phyloP scores from a whole-genome alignment of 768 basidiomycete species.

The Polyporus arcularius region DNA sequence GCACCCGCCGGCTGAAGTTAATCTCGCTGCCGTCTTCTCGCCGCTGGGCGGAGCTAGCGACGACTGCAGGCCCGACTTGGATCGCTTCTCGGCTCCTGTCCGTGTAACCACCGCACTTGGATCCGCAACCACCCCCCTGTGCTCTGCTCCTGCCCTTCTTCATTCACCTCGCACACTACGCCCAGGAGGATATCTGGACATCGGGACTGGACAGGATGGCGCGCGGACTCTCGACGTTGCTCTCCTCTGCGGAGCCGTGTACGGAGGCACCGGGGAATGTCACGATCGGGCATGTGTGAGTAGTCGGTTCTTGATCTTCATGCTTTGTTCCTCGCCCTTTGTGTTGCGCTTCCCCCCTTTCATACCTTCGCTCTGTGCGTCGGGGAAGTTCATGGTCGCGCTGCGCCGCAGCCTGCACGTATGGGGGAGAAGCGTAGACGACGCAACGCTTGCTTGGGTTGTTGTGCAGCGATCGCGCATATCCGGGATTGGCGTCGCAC shows the following conservation, averaged over 20 bases:
- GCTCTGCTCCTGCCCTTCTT: not conserved
- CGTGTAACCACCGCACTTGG: not conserved
- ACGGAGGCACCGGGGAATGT: conserved; percentile 34
- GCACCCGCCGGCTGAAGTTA: conserved; percentile 1
- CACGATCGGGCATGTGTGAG: conserved; percentile 64
- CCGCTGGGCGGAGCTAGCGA: not conserved
- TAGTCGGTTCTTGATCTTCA: not conserved
- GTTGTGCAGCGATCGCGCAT: not conserved
- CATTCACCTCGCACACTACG: not conserved
- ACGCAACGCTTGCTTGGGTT: not conserved
- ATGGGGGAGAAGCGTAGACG: too few species aligned
- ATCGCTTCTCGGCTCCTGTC: not conserved
- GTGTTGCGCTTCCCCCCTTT: too few species aligned
- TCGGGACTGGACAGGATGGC: conserved; percentile 16
- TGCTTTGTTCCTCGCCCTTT: not conserved
- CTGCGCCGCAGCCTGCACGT: too few species aligned
- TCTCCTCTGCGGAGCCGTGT: conserved; percentile 25
- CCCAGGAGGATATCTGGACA: too few species aligned
- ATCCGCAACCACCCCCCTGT: not conserved
- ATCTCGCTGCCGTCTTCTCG: conserved; percentile 4
- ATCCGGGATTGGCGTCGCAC: too few species aligned
- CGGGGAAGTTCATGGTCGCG: too few species aligned
- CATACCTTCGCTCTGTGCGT: too few species aligned
- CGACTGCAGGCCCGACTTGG: not conserved
- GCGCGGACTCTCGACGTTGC: conserved; percentile 24